A percentile compares a stretch with the other conserved stretches of the same genome.
These are phyloP conservation scores for Fusarium staphyleae DNA, from an alignment of 2,329 filamentous ascomycete species.

Conservation along the genomic window DNA sequence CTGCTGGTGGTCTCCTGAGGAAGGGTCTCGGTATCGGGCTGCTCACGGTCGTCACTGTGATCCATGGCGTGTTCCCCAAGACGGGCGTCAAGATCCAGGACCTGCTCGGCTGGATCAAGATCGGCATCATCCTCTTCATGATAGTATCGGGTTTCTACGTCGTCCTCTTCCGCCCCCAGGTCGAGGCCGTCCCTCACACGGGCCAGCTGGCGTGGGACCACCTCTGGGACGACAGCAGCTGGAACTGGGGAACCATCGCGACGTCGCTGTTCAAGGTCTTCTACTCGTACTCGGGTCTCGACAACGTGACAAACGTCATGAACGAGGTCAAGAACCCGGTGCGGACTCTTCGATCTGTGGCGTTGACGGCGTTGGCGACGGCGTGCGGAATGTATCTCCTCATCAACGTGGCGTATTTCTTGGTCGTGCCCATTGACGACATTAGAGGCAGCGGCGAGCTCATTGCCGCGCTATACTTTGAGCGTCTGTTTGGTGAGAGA, in stretches of 20 bases:
- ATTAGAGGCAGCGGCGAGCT: slow-evolving; percentile 72
- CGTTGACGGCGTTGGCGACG: slow-evolving; percentile 65
- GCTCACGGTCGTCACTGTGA: slow-evolving; percentile 62
- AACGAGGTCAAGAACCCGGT: slow-evolving; percentile 75
- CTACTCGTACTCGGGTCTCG: slow-evolving; percentile 72
- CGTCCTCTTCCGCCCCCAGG: slow-evolving; percentile 53
- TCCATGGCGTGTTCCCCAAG: slow-evolving; percentile 66
- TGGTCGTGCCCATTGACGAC: slow-evolving; percentile 71
- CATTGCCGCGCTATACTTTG: slow-evolving; percentile 72
- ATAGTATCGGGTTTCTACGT: slow-evolving; percentile 66
- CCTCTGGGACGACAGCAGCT: slow-evolving; percentile 70
- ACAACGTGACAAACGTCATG: slow-evolving; percentile 73
- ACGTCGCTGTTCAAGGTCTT: slow-evolving; percentile 73
- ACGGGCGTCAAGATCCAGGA: slow-evolving; percentile 67
- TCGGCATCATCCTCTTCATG: slow-evolving; percentile 67
- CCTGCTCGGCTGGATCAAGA: slow-evolving; percentile 68
- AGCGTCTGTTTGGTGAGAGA: slow-evolving; percentile 65
- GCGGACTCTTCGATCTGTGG: slow-evolving; percentile 68
- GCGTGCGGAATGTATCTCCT: slow-evolving; percentile 71
- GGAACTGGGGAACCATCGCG: slow-evolving; percentile 72
- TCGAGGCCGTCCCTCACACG: slow-evolving; percentile 9
- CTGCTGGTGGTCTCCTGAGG: slow-evolving; percentile 57
- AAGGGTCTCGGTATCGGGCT: slow-evolving; percentile 65
- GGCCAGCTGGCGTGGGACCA: slow-evolving; percentile 54
- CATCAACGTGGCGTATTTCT: slow-evolving; percentile 67